phyloP scores from a whole-genome alignment of 306 rosid genomes.

The Lablab purpureus region DNA sequence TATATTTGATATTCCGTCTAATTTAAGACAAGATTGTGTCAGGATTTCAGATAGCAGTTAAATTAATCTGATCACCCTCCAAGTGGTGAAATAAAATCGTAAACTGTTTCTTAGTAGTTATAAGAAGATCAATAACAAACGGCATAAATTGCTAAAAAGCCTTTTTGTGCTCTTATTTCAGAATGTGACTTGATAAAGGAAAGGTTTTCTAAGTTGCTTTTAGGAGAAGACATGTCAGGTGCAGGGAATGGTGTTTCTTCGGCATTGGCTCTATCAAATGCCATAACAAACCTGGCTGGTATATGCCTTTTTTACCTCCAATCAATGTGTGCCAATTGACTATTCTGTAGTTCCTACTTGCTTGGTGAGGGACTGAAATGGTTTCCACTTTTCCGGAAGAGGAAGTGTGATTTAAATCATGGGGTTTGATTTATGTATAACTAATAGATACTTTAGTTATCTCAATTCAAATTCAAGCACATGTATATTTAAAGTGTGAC shows the following conservation, averaged over 20 bases:
- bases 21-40: constrained; percentile 1
- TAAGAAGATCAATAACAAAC: background rate
- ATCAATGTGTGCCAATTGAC: background rate
- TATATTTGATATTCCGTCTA: constrained; percentile 30
- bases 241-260: constrained; percentile 99
- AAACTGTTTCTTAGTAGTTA: background rate
- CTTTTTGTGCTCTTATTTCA: constrained; percentile 46
- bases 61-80: constrained; percentile 32
- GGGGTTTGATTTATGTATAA: constrained; percentile 5
- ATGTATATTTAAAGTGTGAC: background rate
- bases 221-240: constrained; percentile 99
- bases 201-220: constrained; percentile 83
- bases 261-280: constrained; percentile 92
- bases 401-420: background rate
- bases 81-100: background rate
- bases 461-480: constrained; percentile 13
- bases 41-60: constrained; percentile 6
- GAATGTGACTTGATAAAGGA: constrained; percentile 83
- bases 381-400: constrained; percentile 1
- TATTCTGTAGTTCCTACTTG: background rate
- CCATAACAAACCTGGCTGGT: constrained; percentile 95
- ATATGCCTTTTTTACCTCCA: background rate
- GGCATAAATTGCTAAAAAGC: background rate
- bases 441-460: background rate
- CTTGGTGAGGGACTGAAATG: background rate